Evolutionary conservation across 352 stramenopile species (phyloP).

Genomic region (Phytopythium sindhum): DNA sequence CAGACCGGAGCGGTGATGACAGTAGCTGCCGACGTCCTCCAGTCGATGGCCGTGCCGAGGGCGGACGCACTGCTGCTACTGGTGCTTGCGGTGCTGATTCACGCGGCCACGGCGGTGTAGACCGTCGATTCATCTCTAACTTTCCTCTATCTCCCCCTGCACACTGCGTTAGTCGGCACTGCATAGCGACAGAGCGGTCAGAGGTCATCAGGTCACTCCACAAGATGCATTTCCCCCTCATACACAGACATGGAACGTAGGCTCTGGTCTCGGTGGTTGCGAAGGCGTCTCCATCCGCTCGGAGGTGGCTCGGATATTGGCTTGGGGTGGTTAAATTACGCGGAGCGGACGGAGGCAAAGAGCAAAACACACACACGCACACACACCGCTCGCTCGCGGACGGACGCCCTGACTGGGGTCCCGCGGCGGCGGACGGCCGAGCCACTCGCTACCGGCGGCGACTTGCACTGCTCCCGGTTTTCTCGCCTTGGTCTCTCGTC

Average conservation of each 20-base stretch:
- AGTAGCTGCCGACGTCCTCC: background rate
- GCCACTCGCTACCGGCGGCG: background rate
- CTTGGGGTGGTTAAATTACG: constrained; percentile 1
- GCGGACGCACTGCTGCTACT: background rate
- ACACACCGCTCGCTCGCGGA: background rate
- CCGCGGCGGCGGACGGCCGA: background rate
- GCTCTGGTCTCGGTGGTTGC: too few species aligned
- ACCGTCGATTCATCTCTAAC: too few species aligned
- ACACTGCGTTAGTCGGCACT: background rate
- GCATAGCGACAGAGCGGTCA: too few species aligned
- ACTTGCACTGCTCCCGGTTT: background rate
- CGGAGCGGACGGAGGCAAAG: background rate
- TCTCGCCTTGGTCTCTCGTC: background rate
- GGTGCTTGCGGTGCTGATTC: background rate
- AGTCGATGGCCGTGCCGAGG: background rate
- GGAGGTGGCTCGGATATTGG: background rate
- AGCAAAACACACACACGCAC: background rate
- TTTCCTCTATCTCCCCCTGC: too few species aligned
- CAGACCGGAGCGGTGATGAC: background rate
- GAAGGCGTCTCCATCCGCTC: constrained; percentile 1
- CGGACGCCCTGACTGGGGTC: too few species aligned
- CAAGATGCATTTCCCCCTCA: background rate
- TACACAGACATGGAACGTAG: too few species aligned
- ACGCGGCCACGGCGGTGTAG: background rate
- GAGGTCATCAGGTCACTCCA: background rate